These are phyloP conservation scores for Porosira glacialis DNA, from an alignment of 352 stramenopile genomes.

Conservation along the genomic window DNA sequence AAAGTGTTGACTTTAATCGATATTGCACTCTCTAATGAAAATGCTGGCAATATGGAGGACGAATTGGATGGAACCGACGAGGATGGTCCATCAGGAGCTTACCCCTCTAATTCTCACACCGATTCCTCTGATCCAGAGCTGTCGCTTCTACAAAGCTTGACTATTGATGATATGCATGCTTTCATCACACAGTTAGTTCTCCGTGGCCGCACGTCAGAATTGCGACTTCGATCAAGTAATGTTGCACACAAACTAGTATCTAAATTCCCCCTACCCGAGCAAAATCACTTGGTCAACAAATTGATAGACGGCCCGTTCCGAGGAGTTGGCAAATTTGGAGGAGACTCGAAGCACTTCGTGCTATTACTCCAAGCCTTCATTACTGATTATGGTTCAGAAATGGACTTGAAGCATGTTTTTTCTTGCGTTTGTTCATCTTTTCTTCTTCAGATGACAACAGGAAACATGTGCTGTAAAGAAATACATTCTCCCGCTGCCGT, in stretches of 20 bases:
- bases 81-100: conserved; percentile 32
- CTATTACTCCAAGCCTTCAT: conserved; percentile 54
- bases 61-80: conserved; percentile 19
- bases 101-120: conserved; percentile 12
- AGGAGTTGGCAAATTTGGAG: conserved; percentile 49
- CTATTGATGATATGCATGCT: conserved; percentile 55
- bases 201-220: conserved; percentile 49
- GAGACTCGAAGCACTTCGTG: conserved; percentile 49
- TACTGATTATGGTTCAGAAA: conserved; percentile 37
- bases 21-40: conserved; percentile 53
- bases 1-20: conserved; percentile 71
- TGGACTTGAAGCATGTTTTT: conserved; percentile 39
- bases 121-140: conserved; percentile 39
- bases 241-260: conserved; percentile 51
- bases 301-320: conserved; percentile 52
- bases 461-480: conserved; percentile 28
- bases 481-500: no score
- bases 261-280: conserved; percentile 26
- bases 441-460: conserved; percentile 40
- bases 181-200: conserved; percentile 73
- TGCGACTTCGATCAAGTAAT: conserved; percentile 46
- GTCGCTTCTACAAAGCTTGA: conserved; percentile 41
- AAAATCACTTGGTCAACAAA: conserved; percentile 45
- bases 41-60: conserved; percentile 6
- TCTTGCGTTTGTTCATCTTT: conserved; percentile 36